Conservation (phyloP, 495 filamentous ascomycete species). For the Glarea lozoyensis region DNA sequence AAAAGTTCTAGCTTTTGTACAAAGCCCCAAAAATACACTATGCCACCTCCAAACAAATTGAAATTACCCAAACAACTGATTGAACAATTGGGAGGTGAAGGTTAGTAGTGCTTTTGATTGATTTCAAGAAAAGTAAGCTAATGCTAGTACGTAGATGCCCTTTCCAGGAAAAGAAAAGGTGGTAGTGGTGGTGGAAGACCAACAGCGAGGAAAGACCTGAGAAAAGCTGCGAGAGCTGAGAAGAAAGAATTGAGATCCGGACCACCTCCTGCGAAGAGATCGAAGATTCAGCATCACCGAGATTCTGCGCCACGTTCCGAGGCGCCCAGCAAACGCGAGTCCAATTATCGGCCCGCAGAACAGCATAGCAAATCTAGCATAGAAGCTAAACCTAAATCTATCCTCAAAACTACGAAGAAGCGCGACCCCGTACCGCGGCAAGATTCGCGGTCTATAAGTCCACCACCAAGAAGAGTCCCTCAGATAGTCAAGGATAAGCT, state of each 20-base stretch:
- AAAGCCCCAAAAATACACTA: too few relatives aligned
- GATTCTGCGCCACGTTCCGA: conserved; percentile 7
- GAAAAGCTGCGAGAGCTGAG: conserved; percentile 45
- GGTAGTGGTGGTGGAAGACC: conserved; percentile 17
- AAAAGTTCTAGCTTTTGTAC: too few relatives aligned
- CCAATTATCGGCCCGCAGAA: conserved; percentile 3
- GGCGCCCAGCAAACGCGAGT: neutral
- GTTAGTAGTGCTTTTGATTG: conserved; percentile 7
- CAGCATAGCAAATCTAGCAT: conserved; percentile 21
- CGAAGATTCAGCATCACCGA: conserved; percentile 17
- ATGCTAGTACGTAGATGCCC: conserved; percentile 4
- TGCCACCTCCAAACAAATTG: too few relatives aligned
- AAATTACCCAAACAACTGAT: conserved; percentile 54
- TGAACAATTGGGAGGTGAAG: conserved; percentile 46
- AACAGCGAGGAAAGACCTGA: conserved; percentile 49
- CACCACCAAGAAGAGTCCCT: conserved; percentile 35
- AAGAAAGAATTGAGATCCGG: conserved; percentile 35
- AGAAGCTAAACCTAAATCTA: conserved; percentile 16
- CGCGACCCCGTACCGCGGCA: neutral
- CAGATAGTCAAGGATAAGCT: conserved; percentile 56
- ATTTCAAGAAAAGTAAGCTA: neutral
- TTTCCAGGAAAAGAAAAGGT: conserved; percentile 6
- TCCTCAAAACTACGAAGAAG: conserved; percentile 32
- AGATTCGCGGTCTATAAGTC: neutral
- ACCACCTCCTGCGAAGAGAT: conserved; percentile 15